Evolutionary conservation across 2,329 filamentous ascomycete species (phyloP).

Genomic region (Emericellopsis atlantica): DNA sequence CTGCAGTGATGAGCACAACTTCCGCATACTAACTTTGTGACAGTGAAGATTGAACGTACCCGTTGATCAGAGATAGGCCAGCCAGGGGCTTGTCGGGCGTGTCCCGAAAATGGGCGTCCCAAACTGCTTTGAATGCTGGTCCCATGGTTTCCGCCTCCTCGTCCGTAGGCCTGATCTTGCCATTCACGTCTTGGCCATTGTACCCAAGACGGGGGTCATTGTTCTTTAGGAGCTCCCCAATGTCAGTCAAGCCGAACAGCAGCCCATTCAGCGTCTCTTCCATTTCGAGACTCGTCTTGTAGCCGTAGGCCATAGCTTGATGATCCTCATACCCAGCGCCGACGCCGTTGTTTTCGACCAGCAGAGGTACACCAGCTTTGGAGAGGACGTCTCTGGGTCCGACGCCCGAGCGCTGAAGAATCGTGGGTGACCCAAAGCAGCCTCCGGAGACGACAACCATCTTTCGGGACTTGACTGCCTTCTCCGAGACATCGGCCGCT

Average conservation of each 20-base stretch:
- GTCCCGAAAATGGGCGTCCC: constrained; percentile 33
- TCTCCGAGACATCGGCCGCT: background rate
- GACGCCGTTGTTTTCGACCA: constrained; percentile 10
- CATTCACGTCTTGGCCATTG: constrained; percentile 38
- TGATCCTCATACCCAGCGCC: constrained; percentile 29
- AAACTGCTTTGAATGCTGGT: constrained; percentile 32
- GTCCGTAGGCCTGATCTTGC: constrained; percentile 37
- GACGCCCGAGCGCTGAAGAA: constrained; percentile 40
- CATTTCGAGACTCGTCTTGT: constrained; percentile 18
- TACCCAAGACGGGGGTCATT: constrained; percentile 36
- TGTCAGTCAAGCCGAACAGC: constrained; percentile 30
- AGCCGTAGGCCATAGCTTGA: constrained; percentile 38
- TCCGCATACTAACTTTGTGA: background rate
- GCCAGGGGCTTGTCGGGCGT: constrained; percentile 26
- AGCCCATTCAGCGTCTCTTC: constrained; percentile 35
- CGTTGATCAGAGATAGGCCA: constrained; percentile 21
- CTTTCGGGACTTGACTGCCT: constrained; percentile 24
- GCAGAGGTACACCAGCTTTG: constrained; percentile 7
- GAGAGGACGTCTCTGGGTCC: constrained; percentile 19
- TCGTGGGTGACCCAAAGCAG: constrained; percentile 27
- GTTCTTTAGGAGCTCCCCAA: constrained; percentile 23
- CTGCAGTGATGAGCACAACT: constrained; percentile 2
- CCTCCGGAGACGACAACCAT: constrained; percentile 30
- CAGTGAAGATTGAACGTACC: background rate
- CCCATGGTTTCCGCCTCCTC: constrained; percentile 34